Conservation (phyloP, 768 basidiomycete genomes). For the Fomitopsis serialis region DNA sequence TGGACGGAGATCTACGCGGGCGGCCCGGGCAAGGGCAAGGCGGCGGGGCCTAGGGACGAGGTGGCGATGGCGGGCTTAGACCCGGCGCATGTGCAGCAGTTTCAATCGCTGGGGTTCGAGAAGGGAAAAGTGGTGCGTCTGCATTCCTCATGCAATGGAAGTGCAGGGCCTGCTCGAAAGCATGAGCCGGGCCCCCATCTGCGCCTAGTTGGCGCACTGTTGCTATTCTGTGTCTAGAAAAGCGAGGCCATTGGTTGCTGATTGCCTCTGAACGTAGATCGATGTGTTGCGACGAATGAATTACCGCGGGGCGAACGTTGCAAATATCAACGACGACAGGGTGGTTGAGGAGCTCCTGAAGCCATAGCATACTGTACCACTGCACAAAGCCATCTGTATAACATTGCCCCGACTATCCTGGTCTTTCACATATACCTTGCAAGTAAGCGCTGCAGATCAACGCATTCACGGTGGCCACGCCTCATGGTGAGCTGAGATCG, state of each 20-base stretch:
- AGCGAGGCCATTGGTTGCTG: too few species aligned
- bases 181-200: too few species aligned
- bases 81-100: constrained; percentile 76
- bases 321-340: constrained; percentile 76
- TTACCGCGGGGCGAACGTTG: constrained; percentile 78
- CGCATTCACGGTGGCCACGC: too few species aligned
- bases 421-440: too few species aligned
- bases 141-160: neutral
- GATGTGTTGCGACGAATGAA: constrained; percentile 85
- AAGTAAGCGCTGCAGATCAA: too few species aligned
- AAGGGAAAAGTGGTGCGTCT: constrained; percentile 77
- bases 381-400: too few species aligned
- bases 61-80: constrained; percentile 78
- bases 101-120: constrained; percentile 79
- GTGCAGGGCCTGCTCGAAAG: neutral
- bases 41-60: constrained; percentile 31
- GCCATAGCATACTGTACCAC: too few species aligned
- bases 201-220: neutral
- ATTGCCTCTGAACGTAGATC: constrained; percentile 42
- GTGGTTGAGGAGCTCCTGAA: constrained; percentile 85
- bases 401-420: too few species aligned
- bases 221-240: neutral
- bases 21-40: constrained; percentile 41
- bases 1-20: constrained; percentile 94
- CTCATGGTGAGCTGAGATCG: too few species aligned